A percentile compares a stretch with the other conserved stretches of the same genome.
Conservation (phyloP, 495 filamentous ascomycete genomes). For the Penicillium robsamsonii region DNA sequence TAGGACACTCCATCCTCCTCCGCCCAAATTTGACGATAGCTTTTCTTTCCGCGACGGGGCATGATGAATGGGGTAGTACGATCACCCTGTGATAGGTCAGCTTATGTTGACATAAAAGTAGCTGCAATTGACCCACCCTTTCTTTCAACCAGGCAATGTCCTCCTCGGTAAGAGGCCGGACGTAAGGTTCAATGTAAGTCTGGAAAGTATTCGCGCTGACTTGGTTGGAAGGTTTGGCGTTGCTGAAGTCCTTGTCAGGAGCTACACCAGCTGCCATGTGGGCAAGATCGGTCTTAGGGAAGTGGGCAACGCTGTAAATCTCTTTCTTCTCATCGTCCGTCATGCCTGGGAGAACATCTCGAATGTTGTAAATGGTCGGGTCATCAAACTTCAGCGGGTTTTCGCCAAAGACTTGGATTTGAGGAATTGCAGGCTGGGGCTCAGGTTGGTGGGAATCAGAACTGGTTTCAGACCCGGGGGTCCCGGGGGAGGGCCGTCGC, state of each 20-base stretch:
- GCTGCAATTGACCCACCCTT: slow-evolving; percentile 44
- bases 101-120: background rate
- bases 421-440: slow-evolving; percentile 71
- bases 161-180: slow-evolving; percentile 87
- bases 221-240: slow-evolving; percentile 88
- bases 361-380: slow-evolving; percentile 92
- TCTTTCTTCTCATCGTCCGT: slow-evolving; percentile 76
- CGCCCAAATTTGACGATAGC: slow-evolving; percentile 87
- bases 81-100: slow-evolving; percentile 60
- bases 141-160: slow-evolving; percentile 93
- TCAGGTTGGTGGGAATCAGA: slow-evolving; percentile 71
- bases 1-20: slow-evolving; percentile 83
- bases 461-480: slow-evolving; percentile 57
- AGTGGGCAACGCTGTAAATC: slow-evolving; percentile 82
- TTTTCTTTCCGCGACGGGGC: slow-evolving; percentile 77
- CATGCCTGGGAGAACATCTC: slow-evolving; percentile 67
- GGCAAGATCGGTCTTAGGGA: slow-evolving; percentile 73
- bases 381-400: slow-evolving; percentile 91
- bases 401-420: slow-evolving; percentile 81
- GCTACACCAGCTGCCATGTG: slow-evolving; percentile 84
- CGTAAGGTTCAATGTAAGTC: slow-evolving; percentile 84
- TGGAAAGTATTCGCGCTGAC: slow-evolving; percentile 88
- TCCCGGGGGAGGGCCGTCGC: slow-evolving; percentile 43
- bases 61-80: slow-evolving; percentile 78
- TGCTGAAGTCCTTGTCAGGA: slow-evolving; percentile 93